Percentiles rank a stretch among this genome's conserved stretches.
phyloP scores from a whole-genome alignment of 768 basidiomycete genomes.

The Mycena vulgaris region DNA sequence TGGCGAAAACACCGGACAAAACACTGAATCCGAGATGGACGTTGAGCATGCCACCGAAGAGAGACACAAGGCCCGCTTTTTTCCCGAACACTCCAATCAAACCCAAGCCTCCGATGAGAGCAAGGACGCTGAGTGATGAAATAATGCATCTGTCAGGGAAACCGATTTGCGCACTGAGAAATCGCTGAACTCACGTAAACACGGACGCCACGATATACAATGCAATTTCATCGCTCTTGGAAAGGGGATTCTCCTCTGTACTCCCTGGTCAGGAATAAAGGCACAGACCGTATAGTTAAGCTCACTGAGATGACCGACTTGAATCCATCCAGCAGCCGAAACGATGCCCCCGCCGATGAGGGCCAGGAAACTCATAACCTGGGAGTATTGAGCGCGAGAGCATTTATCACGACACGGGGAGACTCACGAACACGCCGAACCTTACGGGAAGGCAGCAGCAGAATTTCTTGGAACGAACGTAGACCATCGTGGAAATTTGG shows the following conservation, averaged over 20 bases:
- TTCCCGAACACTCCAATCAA: conserved; percentile 63
- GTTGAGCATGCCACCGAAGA: conserved; percentile 61
- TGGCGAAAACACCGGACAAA: conserved; percentile 62
- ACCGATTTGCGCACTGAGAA: no score
- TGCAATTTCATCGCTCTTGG: conserved; percentile 56
- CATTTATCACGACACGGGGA: neutral
- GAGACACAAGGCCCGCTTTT: conserved; percentile 57
- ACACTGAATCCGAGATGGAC: conserved; percentile 64
- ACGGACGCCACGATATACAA: conserved; percentile 63
- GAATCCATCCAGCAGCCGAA: conserved; percentile 62
- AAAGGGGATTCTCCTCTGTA: conserved; percentile 53
- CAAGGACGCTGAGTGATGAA: conserved; percentile 55
- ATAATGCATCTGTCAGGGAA: no score
- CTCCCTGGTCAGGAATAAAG: conserved; percentile 1
- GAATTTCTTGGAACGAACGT: conserved; percentile 70
- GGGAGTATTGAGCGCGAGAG: conserved; percentile 26
- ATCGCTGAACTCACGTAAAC: conserved; percentile 36
- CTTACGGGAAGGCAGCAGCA: conserved; percentile 75
- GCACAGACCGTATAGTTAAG: conserved; percentile 28
- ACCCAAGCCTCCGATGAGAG: conserved; percentile 62
- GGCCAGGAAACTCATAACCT: conserved; percentile 62
- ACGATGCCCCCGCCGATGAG: conserved; percentile 60
- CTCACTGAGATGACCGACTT: conserved; percentile 61
- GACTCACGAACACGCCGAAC: conserved; percentile 70
- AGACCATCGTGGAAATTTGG: conserved; percentile 35